Evolutionary conservation across 75 land plant species (phyloP).

Genomic region (Pinus taeda): DNA sequence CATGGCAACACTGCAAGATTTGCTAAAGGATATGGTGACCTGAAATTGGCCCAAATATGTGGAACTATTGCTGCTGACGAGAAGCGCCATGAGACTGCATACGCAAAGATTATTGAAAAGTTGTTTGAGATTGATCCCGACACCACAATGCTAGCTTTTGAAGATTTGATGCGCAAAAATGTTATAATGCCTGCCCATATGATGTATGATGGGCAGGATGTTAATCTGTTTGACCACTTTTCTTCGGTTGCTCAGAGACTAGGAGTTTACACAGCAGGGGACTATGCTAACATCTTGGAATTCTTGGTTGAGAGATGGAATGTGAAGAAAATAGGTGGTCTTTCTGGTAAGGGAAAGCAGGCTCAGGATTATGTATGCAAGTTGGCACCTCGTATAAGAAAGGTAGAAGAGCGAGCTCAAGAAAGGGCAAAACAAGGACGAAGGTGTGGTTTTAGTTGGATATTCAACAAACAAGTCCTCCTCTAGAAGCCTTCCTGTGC

Average conservation of each 20-base stretch:
- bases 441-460: conserved; percentile 44
- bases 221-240: conserved; percentile 47
- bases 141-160: conserved; percentile 41
- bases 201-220: conserved; percentile 57
- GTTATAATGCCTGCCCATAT: conserved; percentile 56
- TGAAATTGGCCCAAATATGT: conserved; percentile 48
- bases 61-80: conserved; percentile 50
- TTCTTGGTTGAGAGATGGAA: conserved; percentile 53
- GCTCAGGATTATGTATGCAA: conserved; percentile 58
- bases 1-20: conserved; percentile 64
- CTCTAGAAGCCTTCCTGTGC: conserved; percentile 2
- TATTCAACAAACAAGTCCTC: conserved; percentile 35
- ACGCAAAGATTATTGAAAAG: conserved; percentile 55
- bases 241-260: conserved; percentile 48
- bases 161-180: conserved; percentile 57
- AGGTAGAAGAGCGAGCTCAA: conserved; percentile 46
- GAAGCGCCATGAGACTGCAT: conserved; percentile 48
- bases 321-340: conserved; percentile 31
- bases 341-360: conserved; percentile 40
- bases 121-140: conserved; percentile 61
- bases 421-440: conserved; percentile 24
- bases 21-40: conserved; percentile 56
- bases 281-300: conserved; percentile 59
- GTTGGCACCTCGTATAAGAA: conserved; percentile 36
- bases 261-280: conserved; percentile 58